Base-by-base conservation (phyloP, 148 eudicot species). In the Rhododendron mucronatum region DNA sequence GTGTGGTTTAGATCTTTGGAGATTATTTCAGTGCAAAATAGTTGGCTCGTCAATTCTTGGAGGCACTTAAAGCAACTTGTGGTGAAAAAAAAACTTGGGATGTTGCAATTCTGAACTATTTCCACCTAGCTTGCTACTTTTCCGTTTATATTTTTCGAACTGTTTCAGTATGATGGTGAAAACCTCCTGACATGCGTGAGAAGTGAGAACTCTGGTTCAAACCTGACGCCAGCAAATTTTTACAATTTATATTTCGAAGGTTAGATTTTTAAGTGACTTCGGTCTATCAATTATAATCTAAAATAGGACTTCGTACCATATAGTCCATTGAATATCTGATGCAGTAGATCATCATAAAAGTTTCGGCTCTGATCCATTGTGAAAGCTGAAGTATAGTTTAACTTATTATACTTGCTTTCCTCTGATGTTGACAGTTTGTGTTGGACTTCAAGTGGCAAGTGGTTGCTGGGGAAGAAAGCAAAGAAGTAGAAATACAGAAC, bases 401-500 rank as follows among this genome's bases (percentile, higher is more conserved):
- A 71, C 28, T 77, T 55, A 0, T 81, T 53, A 0, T 81, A 61
- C 71, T 28, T 86, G 81, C 10, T 81, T 85, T 57, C 79, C 76
- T 74, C 85, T 15, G n/a, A 20, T 65, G 83, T 84, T 88, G 82
- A 80, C 92, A 95, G 98, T 92, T 95, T 87, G 81, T 85, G 23
- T 23, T 94, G 86, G 92, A 94, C 89, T 61, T 28, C 57, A 79
- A 87, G 6, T 95, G 96, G 98, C 93, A 86, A 91, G 95, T 95
- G 81, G 96, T 91, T 82, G 91, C 92, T 55, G 98, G 98, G 20
- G 96, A 92, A 81, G 97, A 93, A 87, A 94, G 97, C 89, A 86
- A 84, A 81, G 96, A 95, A 83, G 86, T 86, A 55, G 95, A 91
- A 85, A 48, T 80, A 65, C 91, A 95, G 85, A 91, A 87, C 84